phyloP scores from a whole-genome alignment of 2,329 filamentous ascomycete genomes.

The Exophiala lecanii-corni region DNA sequence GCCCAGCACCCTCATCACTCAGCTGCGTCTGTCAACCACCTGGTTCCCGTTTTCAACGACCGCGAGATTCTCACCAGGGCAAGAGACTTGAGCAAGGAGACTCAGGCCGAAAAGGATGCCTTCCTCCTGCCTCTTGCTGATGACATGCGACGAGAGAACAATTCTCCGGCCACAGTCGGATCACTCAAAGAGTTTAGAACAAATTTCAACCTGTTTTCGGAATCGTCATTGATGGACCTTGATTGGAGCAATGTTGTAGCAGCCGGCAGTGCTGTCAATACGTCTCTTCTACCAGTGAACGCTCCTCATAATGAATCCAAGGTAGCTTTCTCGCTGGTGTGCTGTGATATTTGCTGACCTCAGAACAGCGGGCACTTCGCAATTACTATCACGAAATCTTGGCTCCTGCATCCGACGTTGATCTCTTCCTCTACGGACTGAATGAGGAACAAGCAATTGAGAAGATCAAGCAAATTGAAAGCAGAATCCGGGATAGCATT shows the following conservation, averaged over 20 bases:
- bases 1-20: constrained; percentile 36
- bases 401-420: constrained; percentile 79
- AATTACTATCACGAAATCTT: constrained; percentile 78
- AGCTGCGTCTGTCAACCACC: constrained; percentile 28
- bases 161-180: constrained; percentile 63
- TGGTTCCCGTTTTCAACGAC: constrained; percentile 34
- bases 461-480: constrained; percentile 80
- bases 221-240: constrained; percentile 68
- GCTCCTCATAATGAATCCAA: constrained; percentile 58
- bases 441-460: constrained; percentile 71
- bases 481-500: constrained; percentile 68
- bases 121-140: constrained; percentile 34
- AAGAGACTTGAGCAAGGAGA: constrained; percentile 31
- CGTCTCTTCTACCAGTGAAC: constrained; percentile 68
- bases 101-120: constrained; percentile 29
- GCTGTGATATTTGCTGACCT: not conserved
- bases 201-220: constrained; percentile 78
- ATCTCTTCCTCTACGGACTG: constrained; percentile 78
- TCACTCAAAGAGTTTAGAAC: constrained; percentile 66
- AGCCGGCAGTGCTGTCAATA: constrained; percentile 75
- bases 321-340: constrained; percentile 20
- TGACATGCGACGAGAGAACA: constrained; percentile 57
- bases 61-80: constrained; percentile 31
- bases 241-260: constrained; percentile 80
- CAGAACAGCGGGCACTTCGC: constrained; percentile 35